Percentiles rank a stretch among this genome's conserved stretches.
Evolutionary conservation across 345 rosid genomes (phyloP).

Genomic region (Populus ilicifolia): DNA sequence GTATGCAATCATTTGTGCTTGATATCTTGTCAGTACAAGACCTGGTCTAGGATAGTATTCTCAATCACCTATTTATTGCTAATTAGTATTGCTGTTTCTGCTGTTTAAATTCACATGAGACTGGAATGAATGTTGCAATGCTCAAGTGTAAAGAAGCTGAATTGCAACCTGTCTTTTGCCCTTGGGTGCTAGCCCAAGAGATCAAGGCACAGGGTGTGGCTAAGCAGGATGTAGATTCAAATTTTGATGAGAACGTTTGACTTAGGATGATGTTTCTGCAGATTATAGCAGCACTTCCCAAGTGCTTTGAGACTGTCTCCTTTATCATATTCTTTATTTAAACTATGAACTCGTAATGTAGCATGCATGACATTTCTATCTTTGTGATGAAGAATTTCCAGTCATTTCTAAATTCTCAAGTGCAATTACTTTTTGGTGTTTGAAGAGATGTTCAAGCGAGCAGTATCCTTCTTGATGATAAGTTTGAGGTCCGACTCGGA

Average conservation of each 20-base stretch:
- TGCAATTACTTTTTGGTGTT: conserved; percentile 17
- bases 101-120: background rate
- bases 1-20: background rate
- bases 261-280: background rate
- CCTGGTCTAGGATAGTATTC: background rate
- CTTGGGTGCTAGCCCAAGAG: background rate
- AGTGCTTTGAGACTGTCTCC: background rate
- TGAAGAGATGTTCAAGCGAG: conserved; percentile 97
- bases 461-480: conserved; percentile 96
- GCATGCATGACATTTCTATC: background rate
- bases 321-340: background rate
- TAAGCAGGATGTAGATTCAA: background rate
- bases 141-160: background rate
- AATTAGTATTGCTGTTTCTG: background rate
- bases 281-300: background rate
- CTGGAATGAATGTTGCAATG: background rate
- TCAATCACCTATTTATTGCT: background rate
- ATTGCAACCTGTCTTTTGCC: background rate
- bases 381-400: background rate
- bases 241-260: background rate
- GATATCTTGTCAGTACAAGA: background rate
- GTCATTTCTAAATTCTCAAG: background rate
- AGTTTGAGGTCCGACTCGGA: conserved; percentile 92
- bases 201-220: background rate
- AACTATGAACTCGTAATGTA: background rate